phyloP scores from a whole-genome alignment of 768 basidiomycete genomes.

The Phylloporus rhodoxanthus region DNA sequence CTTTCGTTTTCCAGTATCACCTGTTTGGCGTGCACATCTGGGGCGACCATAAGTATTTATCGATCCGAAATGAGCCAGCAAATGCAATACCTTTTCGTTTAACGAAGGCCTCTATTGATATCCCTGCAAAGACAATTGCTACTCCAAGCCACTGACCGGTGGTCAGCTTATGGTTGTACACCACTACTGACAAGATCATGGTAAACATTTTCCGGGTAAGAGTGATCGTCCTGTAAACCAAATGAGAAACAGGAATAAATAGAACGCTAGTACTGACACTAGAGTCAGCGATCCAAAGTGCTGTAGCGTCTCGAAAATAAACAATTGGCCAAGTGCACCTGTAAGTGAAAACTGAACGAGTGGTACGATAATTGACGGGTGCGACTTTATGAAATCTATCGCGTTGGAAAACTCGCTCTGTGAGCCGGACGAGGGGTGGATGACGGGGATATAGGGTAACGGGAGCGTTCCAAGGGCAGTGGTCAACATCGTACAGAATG shows the following conservation, averaged over 20 bases:
- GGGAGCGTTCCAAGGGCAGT: slow-evolving; percentile 65
- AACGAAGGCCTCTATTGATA: slow-evolving; percentile 87
- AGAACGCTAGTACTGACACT: slow-evolving; percentile 50
- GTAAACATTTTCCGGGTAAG: slow-evolving; percentile 96
- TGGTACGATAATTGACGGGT: slow-evolving; percentile 69
- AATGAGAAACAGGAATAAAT: slow-evolving; percentile 4
- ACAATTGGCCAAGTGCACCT: slow-evolving; percentile 91
- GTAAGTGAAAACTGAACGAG: slow-evolving; percentile 82
- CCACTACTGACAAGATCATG: slow-evolving; percentile 90
- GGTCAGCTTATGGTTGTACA: slow-evolving; percentile 84
- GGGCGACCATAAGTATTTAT: slow-evolving; percentile 3
- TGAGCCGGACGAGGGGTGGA: slow-evolving; percentile 60
- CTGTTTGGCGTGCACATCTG: slow-evolving; percentile 76
- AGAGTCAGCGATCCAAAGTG: slow-evolving; percentile 87
- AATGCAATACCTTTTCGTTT: slow-evolving; percentile 70
- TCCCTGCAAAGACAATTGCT: slow-evolving; percentile 83
- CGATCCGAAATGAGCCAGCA: slow-evolving; percentile 1
- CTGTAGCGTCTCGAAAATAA: slow-evolving; percentile 94
- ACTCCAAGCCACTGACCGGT: slow-evolving; percentile 91
- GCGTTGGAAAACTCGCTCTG: slow-evolving; percentile 62
- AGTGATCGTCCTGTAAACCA: slow-evolving; percentile 70
- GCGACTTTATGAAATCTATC: slow-evolving; percentile 65
- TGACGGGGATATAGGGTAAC: slow-evolving; percentile 75
- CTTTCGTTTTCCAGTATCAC: slow-evolving; percentile 80
- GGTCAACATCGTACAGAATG: slow-evolving; percentile 75